Evolutionary conservation across 306 rosid genomes (phyloP).

Genomic region (Bauhinia variegata): DNA sequence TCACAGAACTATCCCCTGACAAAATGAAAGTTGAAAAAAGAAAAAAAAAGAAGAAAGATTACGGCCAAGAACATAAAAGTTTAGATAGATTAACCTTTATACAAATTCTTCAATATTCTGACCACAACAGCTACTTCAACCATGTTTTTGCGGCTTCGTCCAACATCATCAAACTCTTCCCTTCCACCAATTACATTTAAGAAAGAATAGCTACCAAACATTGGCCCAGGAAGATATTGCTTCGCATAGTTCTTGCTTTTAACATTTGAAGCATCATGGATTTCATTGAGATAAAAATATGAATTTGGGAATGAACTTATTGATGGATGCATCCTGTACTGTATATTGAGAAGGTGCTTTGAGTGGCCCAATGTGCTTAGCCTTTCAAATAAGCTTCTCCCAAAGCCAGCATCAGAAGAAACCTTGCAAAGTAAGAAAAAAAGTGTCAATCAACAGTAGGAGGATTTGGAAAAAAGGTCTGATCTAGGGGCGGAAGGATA

Average conservation of each 20-base stretch:
- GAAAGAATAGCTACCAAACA: conserved; percentile 74
- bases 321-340: conserved; percentile 75
- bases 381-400: conserved; percentile 76
- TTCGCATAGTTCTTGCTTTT: conserved; percentile 30
- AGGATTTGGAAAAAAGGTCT: background rate
- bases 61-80: no score
- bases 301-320: conserved; percentile 69
- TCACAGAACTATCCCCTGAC: no score
- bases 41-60: no score
- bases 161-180: conserved; percentile 64
- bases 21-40: no score
- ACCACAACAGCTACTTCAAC: conserved; percentile 60
- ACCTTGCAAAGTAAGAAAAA: conserved; percentile 33
- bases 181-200: conserved; percentile 60
- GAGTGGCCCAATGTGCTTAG: conserved; percentile 40
- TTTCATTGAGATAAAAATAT: conserved; percentile 49
- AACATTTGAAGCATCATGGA: conserved; percentile 58
- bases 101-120: conserved; percentile 41
- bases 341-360: conserved; percentile 57
- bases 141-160: conserved; percentile 62
- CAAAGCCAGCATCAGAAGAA: conserved; percentile 58
- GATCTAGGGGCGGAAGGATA: background rate
- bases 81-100: conserved; percentile 36
- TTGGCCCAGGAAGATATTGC: conserved; percentile 49
- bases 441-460: background rate